Evolutionary conservation across 1,284 basidiomycete genomes (phyloP), one percentile per base, ranked within the genome.

Genomic region (Leccinum angustisporum): DNA sequence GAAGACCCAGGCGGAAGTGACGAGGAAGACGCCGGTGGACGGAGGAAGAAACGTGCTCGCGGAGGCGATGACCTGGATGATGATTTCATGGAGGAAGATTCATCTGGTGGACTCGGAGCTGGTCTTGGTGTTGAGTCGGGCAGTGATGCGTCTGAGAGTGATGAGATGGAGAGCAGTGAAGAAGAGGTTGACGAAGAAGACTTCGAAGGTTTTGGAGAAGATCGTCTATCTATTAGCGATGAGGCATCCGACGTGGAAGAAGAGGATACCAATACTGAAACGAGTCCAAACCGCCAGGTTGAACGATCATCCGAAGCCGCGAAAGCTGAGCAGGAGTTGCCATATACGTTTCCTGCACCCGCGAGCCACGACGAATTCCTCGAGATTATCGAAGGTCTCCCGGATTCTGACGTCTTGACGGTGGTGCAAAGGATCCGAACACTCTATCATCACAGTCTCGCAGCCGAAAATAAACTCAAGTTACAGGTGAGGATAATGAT

Each of bases 331-430:
- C 82, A 84, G 61, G 92, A 94, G 65, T 81, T 98, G 2, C 96
- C 97, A 0, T 99, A 86, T 75, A 98, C 93, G 1, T 99, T 98
- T 76, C 82, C 91, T 30, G 97, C 95, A 70, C 97, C 97, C 0
- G 75, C 84, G 6, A 87, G 81, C 2, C 94, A 98, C 67, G 91
- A 93, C 56, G 94, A 97, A 65, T 91, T 99, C 66, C 83, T 98
- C 50, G 86, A 91, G 21, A 88, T 97, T 16, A 74, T 98, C 2
- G 86, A 91, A 21, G 81, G 81, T 43, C 73, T 96, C 21, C 77
- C 83, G 5, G 90, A 92, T 58, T 76, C 82, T 13, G 90, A 97
- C 64, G 76, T 98, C 6, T 86, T 91, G 2, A 90, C 81, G 0
- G 94, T 99, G 6, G 81, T 98, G 27, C 90, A 98, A 71, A 92